phyloP scores from a whole-genome alignment of 257 asterid genomes.

The Mitragyna speciosa region DNA sequence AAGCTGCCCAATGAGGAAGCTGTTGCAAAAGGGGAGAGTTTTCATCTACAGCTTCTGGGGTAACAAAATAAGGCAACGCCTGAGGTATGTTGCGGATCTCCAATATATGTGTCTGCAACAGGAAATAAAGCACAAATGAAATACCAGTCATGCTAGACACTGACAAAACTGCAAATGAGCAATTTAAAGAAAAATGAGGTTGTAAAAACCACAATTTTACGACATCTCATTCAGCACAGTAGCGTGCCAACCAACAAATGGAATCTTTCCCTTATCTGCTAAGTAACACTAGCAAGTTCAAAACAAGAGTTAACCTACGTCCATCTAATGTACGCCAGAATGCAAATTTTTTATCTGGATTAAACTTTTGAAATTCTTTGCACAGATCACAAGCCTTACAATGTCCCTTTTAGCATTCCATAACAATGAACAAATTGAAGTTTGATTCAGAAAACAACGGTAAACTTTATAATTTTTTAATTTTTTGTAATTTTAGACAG shows the following conservation, averaged over 20 bases:
- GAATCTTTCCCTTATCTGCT: not conserved
- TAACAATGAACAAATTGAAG: not conserved
- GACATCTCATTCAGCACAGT: not conserved
- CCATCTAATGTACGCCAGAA: not conserved
- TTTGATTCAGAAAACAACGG: not conserved
- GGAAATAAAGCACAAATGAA: conserved; percentile 12
- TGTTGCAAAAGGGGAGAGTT: conserved; percentile 92
- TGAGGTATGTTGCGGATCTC: conserved; percentile 85
- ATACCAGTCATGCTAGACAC: not conserved
- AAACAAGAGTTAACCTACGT: not conserved
- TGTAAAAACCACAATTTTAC: not conserved
- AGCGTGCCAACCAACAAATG: not conserved
- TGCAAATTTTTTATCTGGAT: not conserved
- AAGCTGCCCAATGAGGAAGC: conserved; percentile 98
- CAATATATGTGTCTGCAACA: conserved; percentile 63
- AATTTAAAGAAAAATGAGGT: not conserved
- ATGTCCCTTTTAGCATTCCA: not conserved
- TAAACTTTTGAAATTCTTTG: not conserved
- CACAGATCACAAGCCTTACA: not conserved
- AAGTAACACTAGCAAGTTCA: not conserved
- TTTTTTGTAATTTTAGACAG: not conserved
- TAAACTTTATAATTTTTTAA: too few species aligned
- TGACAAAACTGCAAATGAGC: not conserved
- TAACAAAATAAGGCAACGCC: conserved; percentile 96
- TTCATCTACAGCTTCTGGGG: conserved; percentile 91